Percentiles rank a stretch among this genome's conserved stretches.
Conservation (phyloP, 306 rosid species). For the Vigna angularis region DNA sequence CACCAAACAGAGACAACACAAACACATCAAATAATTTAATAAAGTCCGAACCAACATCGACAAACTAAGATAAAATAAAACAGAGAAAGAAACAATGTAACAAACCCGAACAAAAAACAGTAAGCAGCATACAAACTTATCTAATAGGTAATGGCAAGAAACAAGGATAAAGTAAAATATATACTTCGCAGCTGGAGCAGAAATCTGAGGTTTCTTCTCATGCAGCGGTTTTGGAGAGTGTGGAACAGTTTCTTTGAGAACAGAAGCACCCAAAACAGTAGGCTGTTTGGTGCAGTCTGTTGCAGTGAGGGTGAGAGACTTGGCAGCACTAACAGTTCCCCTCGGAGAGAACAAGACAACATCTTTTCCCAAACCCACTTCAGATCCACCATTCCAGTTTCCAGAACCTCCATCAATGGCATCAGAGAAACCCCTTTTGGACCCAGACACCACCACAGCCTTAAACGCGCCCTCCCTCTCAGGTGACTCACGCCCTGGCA, state of each 20-base stretch:
- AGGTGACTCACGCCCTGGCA: constrained; percentile 93
- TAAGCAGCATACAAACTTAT: neutral
- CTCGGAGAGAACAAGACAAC: constrained; percentile 74
- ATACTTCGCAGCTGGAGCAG: constrained; percentile 83
- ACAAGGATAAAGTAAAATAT: constrained; percentile 15
- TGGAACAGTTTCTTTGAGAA: constrained; percentile 55
- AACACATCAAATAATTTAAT: neutral
- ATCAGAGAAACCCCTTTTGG: constrained; percentile 89
- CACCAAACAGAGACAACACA: neutral
- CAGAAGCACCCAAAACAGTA: constrained; percentile 42
- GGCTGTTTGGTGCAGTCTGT: constrained; percentile 56
- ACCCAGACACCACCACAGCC: constrained; percentile 70
- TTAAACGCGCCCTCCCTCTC: constrained; percentile 66
- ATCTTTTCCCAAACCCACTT: constrained; percentile 58
- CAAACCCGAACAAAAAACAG: neutral
- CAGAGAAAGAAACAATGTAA: neutral
- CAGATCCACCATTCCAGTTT: constrained; percentile 66
- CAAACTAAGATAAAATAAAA: constrained; percentile 5
- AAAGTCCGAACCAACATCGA: constrained; percentile 6
- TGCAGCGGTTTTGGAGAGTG: constrained; percentile 73
- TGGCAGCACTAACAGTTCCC: constrained; percentile 44
- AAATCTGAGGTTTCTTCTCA: constrained; percentile 74
- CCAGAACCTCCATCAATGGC: constrained; percentile 88
- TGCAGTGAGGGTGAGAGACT: constrained; percentile 45
- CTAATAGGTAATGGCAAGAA: neutral